phyloP scores from a whole-genome alignment of 164 flowering plant species.

The Nymphaea thermarum region DNA sequence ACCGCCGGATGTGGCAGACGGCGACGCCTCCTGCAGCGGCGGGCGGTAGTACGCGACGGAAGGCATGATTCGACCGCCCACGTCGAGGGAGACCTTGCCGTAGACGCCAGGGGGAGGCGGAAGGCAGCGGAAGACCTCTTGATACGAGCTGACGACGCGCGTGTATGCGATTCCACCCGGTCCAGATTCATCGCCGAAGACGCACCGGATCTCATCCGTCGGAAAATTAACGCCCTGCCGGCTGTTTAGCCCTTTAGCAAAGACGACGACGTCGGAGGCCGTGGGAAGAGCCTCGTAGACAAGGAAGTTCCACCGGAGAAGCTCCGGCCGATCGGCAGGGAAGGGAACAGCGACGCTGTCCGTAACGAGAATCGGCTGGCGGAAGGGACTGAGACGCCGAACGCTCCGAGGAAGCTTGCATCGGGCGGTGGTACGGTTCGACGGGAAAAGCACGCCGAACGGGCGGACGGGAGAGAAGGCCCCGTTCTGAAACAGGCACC shows the following conservation, averaged over 20 bases:
- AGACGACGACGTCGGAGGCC: slow-evolving; percentile 56
- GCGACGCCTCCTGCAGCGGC: slow-evolving; percentile 7
- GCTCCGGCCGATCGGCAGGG: slow-evolving; percentile 13
- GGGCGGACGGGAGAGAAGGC: slow-evolving; percentile 36
- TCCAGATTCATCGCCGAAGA: slow-evolving; percentile 20
- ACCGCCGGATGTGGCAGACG: neutral
- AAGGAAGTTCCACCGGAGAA: slow-evolving; percentile 39
- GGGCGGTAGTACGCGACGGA: slow-evolving; percentile 53
- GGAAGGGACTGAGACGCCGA: slow-evolving; percentile 33
- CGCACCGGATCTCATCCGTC: slow-evolving; percentile 41
- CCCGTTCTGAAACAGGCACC: slow-evolving; percentile 46
- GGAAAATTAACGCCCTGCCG: slow-evolving; percentile 43
- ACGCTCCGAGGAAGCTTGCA: slow-evolving; percentile 41
- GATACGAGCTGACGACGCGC: slow-evolving; percentile 46
- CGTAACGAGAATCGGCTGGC: slow-evolving; percentile 25
- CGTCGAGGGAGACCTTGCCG: slow-evolving; percentile 26
- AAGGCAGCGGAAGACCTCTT: slow-evolving; percentile 72
- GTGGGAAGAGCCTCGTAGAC: slow-evolving; percentile 65
- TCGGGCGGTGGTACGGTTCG: slow-evolving; percentile 24
- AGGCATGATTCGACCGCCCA: slow-evolving; percentile 23
- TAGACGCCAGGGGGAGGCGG: slow-evolving; percentile 25
- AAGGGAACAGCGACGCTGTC: neutral
- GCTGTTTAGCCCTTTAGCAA: slow-evolving; percentile 60
- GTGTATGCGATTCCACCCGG: slow-evolving; percentile 19
- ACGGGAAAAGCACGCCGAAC: slow-evolving; percentile 26